Conservation (phyloP, 169 alveolate species). For the Babesia divergens region DNA sequence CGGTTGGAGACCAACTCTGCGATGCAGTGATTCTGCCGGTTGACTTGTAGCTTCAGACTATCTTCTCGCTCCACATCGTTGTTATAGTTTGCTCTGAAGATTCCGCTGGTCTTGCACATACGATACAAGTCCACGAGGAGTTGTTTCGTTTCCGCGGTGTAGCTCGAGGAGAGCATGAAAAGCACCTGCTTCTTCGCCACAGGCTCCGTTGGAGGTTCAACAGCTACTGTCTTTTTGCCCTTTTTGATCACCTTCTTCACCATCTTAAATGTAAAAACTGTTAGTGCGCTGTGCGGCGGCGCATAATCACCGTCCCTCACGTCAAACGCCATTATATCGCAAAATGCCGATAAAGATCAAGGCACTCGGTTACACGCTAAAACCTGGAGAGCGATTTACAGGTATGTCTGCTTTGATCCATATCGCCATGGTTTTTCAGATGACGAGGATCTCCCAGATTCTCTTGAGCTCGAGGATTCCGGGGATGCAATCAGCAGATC, state of each 20-base stretch:
- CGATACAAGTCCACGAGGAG: slow-evolving; percentile 43
- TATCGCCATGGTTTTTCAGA: not conserved
- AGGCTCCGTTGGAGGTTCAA: slow-evolving; percentile 33
- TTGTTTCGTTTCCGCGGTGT: slow-evolving; percentile 36
- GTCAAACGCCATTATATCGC: slow-evolving; percentile 15
- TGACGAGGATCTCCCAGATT: slow-evolving; percentile 6
- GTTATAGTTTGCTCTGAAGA: slow-evolving; percentile 32
- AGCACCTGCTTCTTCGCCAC: slow-evolving; percentile 45
- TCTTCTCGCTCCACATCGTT: slow-evolving; percentile 10
- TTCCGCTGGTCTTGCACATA: slow-evolving; percentile 13
- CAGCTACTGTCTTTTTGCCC: slow-evolving; percentile 4
- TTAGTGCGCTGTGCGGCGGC: not conserved
- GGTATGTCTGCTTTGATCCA: not conserved
- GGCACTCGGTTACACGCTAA: slow-evolving; percentile 42
- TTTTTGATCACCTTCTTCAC: not conserved
- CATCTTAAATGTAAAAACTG: not conserved
- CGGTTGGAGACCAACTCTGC: slow-evolving; percentile 39
- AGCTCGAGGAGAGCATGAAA: slow-evolving; percentile 43
- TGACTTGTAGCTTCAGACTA: slow-evolving; percentile 15
- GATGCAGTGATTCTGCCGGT: slow-evolving; percentile 31
- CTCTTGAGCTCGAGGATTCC: not conserved
- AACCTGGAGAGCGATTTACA: slow-evolving; percentile 54
- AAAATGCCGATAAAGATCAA: slow-evolving; percentile 52
- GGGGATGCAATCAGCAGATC: not conserved
- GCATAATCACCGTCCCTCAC: slow-evolving; percentile 9